These are phyloP conservation scores for Candida argentea DNA, from an alignment of 805 yeast species.

Conservation along the genomic window DNA sequence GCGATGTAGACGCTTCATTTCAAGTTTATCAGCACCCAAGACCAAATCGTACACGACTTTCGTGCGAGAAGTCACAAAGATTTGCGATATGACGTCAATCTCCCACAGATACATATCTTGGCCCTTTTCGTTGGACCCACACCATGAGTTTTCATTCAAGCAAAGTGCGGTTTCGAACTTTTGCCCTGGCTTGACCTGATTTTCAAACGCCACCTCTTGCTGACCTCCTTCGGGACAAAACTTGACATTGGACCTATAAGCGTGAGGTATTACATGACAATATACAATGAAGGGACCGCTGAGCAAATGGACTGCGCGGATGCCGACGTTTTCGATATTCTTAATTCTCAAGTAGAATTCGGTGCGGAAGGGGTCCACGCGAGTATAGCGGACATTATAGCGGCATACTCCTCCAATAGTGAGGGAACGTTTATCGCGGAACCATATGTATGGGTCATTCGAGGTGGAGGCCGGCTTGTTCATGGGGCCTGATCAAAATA, in stretches of 20 bases:
- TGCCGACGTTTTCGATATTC: constrained; percentile 25
- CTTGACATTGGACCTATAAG: constrained; percentile 15
- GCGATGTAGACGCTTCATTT: constrained; percentile 23
- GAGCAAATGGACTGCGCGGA: constrained; percentile 31
- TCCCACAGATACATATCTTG: constrained; percentile 21
- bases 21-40: constrained; percentile 25
- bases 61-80: constrained; percentile 24
- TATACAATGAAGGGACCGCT: constrained; percentile 36
- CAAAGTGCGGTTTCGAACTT: constrained; percentile 47
- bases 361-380: constrained; percentile 2
- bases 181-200: constrained; percentile 58
- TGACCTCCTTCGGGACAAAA: constrained; percentile 17
- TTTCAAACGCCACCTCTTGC: constrained; percentile 25
- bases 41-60: constrained; percentile 23
- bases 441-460: constrained; percentile 6
- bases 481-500: too few species aligned
- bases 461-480: not conserved
- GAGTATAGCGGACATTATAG: constrained; percentile 17
- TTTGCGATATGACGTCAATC: constrained; percentile 31
- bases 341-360: constrained; percentile 26
- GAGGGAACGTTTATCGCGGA: constrained; percentile 20
- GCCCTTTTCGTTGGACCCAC: constrained; percentile 5
- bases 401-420: constrained; percentile 29
- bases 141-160: constrained; percentile 36
- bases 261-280: constrained; percentile 32